Evolutionary conservation across 2,329 filamentous ascomycete species (phyloP), one percentile per base, ranked within the genome.

Genomic region (Emergomyces africanus): DNA sequence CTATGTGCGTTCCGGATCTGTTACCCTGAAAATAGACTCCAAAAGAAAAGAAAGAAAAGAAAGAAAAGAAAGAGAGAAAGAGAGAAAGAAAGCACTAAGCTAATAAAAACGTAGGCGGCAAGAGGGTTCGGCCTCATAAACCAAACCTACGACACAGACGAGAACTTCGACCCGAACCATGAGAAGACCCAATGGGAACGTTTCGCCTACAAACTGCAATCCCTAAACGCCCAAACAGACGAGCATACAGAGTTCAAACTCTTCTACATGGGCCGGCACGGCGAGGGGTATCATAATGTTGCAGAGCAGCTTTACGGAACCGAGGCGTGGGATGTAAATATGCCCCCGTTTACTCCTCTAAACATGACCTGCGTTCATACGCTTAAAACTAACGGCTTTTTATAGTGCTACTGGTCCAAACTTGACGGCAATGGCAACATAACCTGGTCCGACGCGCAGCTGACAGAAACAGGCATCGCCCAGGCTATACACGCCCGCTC

Each of bases 221-320:
- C 68, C 2, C 66, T 83, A n/a, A 80, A 81, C 65, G 48, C 60
- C 60, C 59, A 74, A 2, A 70, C 70, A 2, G 67, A 67, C 0
- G 53, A 65, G 0, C 72, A 72, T 41, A 73, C 75, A 3, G 69
- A 70, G 28, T 84, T 83, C 69, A 79, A 79, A 57, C 70, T 86
- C 0, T 71, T 86, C 42, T 83, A 80, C 66, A 71, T 84, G 42
- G 82, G 80, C 48, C 77, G 83, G 33, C 83, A 86, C 66, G 83
- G 83, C 25, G 77, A 85, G 67, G 83, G 83, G 4, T 75, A 75
- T 61, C 81, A 85, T 70, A 86, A 86, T 65, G 81, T 82, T 14
- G 83, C 82, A 1, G 79, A 85, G 65, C 66, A 70, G 2, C 78
- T 74, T 61, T 85, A 83, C 62, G 83, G 82, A 35, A 83, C 79